Base-by-base conservation (phyloP, 768 basidiomycete genomes). In the Fomitopsis serialis region DNA sequence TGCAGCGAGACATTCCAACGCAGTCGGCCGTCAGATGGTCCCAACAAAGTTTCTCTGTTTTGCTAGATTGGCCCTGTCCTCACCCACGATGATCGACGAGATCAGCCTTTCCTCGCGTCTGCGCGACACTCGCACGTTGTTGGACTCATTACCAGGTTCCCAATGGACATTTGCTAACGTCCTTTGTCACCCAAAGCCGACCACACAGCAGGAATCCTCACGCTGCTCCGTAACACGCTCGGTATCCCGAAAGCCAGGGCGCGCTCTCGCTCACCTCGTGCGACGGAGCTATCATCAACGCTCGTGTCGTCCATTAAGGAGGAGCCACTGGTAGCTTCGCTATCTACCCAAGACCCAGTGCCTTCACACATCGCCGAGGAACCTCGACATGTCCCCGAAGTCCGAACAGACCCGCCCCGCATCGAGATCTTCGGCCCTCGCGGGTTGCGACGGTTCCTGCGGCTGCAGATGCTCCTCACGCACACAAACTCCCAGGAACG, bases 361-460 rank as follows among this genome's bases (percentile, higher is more conserved):
- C 61, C 11, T 32, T 54, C 23, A 44, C 32, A 46, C 48, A 32
- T 6, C 29, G 11, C 29, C 11, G 29, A 32, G 29, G 11, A 32
- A 11, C 29, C 29, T 32, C 43, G 35, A 17, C 56, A 37, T 53
- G 58, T 44, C 44, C 27, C 25, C n/a, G 52, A 49, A 24, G 44
- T 59, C 5, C 54, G 54, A 34, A 56, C 22, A 1, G 29, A 22
- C 4, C 36, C 60, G 32, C 80, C 81, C 0, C 74, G 68, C 35
- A 72, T 92, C 32, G 80, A 92, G 45, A 75, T 94, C 23, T 93
- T 85, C 63, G 91, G 92, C 0, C 92, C 89, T 0, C 79, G 82
- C 12, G 91, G 92, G 24, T 68, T 92, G 19, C 86, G 92, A 25
- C 68, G 72, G 19, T 88, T 93, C 66, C 71, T 94, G 23, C 86